phyloP scores from a whole-genome alignment of 257 asterid genomes.

The Salvia splendens region DNA sequence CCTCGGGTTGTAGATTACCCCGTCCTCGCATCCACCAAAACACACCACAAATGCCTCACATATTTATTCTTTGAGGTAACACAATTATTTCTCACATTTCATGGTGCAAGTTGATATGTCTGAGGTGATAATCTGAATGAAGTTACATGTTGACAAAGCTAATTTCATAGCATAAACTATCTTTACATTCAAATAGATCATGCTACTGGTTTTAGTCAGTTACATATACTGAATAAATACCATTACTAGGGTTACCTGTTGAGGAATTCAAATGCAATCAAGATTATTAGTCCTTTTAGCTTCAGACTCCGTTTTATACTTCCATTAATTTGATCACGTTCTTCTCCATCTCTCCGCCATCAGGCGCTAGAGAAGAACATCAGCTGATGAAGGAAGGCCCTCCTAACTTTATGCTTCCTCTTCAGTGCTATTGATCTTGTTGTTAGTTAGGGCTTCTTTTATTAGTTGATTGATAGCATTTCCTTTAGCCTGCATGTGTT shows the following conservation, averaged over 20 bases:
- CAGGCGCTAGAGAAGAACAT: neutral
- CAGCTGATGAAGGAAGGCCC: neutral
- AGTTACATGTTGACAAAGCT: neutral
- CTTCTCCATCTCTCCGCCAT: neutral
- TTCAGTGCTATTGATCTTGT: conserved; percentile 25
- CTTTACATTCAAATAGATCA: conserved; percentile 4
- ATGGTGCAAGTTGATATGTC: too few species aligned
- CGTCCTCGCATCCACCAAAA: conserved; percentile 19
- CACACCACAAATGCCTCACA: neutral
- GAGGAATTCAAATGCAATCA: neutral
- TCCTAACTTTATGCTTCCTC: conserved; percentile 24
- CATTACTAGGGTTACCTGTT: conserved; percentile 5
- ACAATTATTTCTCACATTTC: too few species aligned
- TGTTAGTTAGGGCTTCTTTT: conserved; percentile 31
- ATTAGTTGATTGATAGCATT: conserved; percentile 53
- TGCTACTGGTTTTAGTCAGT: neutral
- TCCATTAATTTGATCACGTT: neutral
- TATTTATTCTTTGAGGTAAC: conserved; percentile 4
- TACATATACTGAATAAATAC: neutral
- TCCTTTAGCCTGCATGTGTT: conserved; percentile 56
- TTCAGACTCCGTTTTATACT: too few species aligned
- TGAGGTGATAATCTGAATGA: neutral
- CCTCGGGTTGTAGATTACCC: conserved; percentile 29
- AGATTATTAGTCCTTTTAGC: neutral
- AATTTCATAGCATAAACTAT: neutral